phyloP scores from a whole-genome alignment of 331 rosid species.

The Quercus phellos region DNA sequence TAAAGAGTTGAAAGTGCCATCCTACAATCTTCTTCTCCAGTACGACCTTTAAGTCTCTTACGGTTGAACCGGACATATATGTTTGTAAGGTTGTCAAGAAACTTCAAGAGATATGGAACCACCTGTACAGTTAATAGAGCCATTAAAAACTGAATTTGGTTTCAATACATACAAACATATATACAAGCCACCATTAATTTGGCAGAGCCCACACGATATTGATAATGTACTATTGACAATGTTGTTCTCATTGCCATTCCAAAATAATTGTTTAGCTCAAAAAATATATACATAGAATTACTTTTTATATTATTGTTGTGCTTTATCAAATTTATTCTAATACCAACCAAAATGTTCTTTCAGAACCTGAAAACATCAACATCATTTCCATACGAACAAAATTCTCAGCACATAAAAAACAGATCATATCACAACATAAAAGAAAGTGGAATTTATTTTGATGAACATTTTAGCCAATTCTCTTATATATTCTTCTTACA shows the following conservation, averaged over 20 bases:
- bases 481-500: not conserved
- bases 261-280: not conserved
- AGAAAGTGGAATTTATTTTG: not conserved
- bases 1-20: conserved; percentile 86
- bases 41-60: conserved; percentile 96
- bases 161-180: not conserved
- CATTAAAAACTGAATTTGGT: not conserved
- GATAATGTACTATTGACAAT: not conserved
- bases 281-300: not conserved
- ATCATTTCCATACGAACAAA: not conserved
- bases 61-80: conserved; percentile 93
- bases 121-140: conserved; percentile 46
- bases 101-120: conserved; percentile 91
- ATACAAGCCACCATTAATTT: no score
- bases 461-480: not conserved
- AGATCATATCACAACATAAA: not conserved
- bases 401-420: no score
- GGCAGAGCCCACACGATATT: not conserved
- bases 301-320: not conserved
- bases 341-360: not conserved
- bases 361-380: not conserved
- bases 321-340: not conserved
- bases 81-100: conserved; percentile 90
- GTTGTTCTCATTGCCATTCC: not conserved
- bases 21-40: conserved; percentile 90